Evolutionary conservation across 2,329 filamentous ascomycete genomes (phyloP).

Genomic region (Clarireedia paspali): DNA sequence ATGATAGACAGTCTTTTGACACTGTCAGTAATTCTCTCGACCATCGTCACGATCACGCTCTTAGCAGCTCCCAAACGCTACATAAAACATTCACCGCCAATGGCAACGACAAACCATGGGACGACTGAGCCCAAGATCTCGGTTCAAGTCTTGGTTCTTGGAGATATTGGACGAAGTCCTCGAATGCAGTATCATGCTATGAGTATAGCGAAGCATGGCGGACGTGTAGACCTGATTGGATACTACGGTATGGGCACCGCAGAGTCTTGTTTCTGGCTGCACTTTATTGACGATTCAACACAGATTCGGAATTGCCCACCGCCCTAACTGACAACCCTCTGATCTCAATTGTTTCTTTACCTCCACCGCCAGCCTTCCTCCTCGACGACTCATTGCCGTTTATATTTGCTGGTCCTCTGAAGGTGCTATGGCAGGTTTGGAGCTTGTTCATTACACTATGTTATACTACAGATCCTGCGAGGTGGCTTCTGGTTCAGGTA

Average conservation of each 20-base stretch:
- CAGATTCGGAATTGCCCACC: conserved; percentile 75
- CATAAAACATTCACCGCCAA: conserved; percentile 30
- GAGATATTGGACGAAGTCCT: conserved; percentile 90
- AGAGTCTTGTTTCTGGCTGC: not conserved
- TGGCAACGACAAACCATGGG: conserved; percentile 19
- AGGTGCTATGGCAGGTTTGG: conserved; percentile 76
- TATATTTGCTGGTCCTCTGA: conserved; percentile 68
- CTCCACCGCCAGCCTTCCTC: conserved; percentile 57
- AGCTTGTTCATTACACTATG: conserved; percentile 64
- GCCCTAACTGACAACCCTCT: conserved; percentile 61
- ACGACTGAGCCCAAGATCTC: conserved; percentile 34
- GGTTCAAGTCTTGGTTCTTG: conserved; percentile 82
- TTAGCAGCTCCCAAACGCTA: conserved; percentile 33
- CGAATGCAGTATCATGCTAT: conserved; percentile 98
- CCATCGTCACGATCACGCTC: conserved; percentile 27
- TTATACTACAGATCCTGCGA: conserved; percentile 64
- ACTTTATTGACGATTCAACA: conserved; percentile 7
- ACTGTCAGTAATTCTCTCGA: conserved; percentile 26
- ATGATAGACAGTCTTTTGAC: conserved; percentile 27
- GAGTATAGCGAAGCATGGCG: conserved; percentile 78
- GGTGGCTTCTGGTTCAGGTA: conserved; percentile 68
- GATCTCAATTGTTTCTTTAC: conserved; percentile 65
- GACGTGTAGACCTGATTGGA: conserved; percentile 75
- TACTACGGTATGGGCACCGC: conserved; percentile 57
- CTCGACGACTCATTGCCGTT: conserved; percentile 68